Conservation (phyloP, 768 basidiomycete species). For the Leccinum truebloodii region DNA sequence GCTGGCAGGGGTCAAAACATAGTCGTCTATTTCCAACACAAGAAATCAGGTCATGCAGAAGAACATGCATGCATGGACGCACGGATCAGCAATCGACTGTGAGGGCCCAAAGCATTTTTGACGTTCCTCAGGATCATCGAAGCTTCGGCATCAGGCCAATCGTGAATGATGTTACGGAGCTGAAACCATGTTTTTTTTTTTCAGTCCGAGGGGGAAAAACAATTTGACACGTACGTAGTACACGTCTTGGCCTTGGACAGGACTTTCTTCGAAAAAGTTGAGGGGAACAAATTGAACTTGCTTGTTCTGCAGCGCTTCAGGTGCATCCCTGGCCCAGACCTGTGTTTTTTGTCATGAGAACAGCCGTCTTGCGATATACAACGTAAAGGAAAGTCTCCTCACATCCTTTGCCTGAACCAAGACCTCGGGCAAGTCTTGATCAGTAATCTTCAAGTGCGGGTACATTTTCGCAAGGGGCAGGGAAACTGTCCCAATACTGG, state of each 20-base stretch:
- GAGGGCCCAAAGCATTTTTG: conserved; percentile 27
- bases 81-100: conserved; percentile 38
- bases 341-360: background rate
- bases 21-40: conserved; percentile 20
- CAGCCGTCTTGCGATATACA: background rate
- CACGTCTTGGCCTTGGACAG: conserved; percentile 20
- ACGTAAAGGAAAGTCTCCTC: background rate
- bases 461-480: conserved; percentile 26
- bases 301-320: conserved; percentile 17
- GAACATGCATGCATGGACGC: conserved; percentile 4
- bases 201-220: background rate
- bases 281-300: conserved; percentile 19
- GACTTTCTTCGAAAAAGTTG: conserved; percentile 22
- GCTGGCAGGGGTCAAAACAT: conserved; percentile 17
- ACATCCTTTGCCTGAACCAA: conserved; percentile 24
- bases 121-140: conserved; percentile 33
- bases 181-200: background rate
- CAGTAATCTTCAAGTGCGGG: conserved; percentile 28
- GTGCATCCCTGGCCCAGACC: conserved; percentile 22
- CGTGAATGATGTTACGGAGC: conserved; percentile 34
- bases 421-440: conserved; percentile 34
- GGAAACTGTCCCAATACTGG: conserved; percentile 33
- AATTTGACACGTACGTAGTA: conserved; percentile 24
- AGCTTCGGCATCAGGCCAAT: conserved; percentile 39
- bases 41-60: background rate